Evolutionary conservation across 306 rosid genomes (phyloP).

Genomic region (Trifolium fragiferum): DNA sequence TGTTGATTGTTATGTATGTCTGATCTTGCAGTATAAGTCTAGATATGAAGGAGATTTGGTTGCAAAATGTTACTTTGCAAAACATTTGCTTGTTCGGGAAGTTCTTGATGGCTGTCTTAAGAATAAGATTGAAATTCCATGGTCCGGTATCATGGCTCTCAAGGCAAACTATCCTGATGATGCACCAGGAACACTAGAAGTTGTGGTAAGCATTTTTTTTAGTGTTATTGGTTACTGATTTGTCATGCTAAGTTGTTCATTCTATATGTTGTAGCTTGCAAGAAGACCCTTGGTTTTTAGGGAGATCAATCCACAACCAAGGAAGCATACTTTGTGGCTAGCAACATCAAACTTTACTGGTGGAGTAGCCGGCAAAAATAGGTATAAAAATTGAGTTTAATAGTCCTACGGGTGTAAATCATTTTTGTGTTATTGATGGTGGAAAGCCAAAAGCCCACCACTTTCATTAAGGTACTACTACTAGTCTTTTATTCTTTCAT

Average conservation of each 20-base stretch:
- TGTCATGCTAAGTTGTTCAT: slow-evolving; percentile 38
- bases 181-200: slow-evolving; percentile 70
- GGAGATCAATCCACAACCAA: slow-evolving; percentile 91
- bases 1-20: neutral
- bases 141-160: slow-evolving; percentile 86
- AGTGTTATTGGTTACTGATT: neutral
- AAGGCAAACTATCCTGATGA: slow-evolving; percentile 82
- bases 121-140: slow-evolving; percentile 90
- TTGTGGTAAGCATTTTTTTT: slow-evolving; percentile 55
- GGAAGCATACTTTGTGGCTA: slow-evolving; percentile 93
- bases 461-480: too few relatives aligned
- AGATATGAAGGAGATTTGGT: slow-evolving; percentile 86
- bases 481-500: too few relatives aligned
- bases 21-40: slow-evolving; percentile 70
- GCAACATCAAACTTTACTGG: slow-evolving; percentile 81
- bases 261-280: slow-evolving; percentile 59
- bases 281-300: slow-evolving; percentile 81
- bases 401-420: neutral
- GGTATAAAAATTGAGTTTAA: slow-evolving; percentile 41
- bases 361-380: slow-evolving; percentile 73
- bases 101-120: slow-evolving; percentile 89
- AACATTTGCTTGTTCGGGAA: slow-evolving; percentile 93
- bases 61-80: slow-evolving; percentile 84
- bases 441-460: neutral
- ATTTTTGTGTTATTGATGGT: neutral